phyloP scores from a whole-genome alignment of 257 asterid species.

The Solanum infundibuliforme region DNA sequence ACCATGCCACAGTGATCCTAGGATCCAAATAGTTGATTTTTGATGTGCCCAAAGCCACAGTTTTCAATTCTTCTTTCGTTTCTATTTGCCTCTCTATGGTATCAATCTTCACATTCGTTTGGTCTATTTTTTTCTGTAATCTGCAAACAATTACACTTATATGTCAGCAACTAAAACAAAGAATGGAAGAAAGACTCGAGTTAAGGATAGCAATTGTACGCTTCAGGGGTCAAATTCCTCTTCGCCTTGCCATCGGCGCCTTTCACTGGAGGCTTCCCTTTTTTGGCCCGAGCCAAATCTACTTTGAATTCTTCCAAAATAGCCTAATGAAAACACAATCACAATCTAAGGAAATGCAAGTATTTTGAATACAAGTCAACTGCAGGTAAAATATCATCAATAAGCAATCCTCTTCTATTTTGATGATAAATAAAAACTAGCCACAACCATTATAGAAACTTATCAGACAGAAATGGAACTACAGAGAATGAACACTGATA shows the following conservation, averaged over 20 bases:
- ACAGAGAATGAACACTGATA: neutral
- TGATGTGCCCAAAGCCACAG: slow-evolving; percentile 91
- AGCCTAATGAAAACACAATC: slow-evolving; percentile 24
- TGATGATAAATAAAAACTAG: neutral
- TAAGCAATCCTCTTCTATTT: neutral
- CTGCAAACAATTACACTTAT: slow-evolving; percentile 26
- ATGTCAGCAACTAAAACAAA: slow-evolving; percentile 9
- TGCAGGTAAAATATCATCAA: neutral
- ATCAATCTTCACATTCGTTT: slow-evolving; percentile 58
- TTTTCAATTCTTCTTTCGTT: slow-evolving; percentile 79
- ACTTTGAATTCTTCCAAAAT: slow-evolving; percentile 50
- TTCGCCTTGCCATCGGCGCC: slow-evolving; percentile 74
- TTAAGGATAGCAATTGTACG: slow-evolving; percentile 32
- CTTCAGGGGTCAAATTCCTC: slow-evolving; percentile 77
- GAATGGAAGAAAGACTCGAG: neutral
- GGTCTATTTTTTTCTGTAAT: slow-evolving; percentile 73
- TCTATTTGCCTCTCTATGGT: slow-evolving; percentile 74
- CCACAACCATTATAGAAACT: neutral
- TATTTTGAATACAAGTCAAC: neutral
- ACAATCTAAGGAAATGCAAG: neutral
- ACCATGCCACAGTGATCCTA: slow-evolving; percentile 97
- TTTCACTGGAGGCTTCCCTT: slow-evolving; percentile 76
- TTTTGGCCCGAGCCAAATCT: slow-evolving; percentile 71
- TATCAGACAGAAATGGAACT: neutral
- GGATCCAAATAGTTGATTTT: slow-evolving; percentile 99